A percentile compares a stretch with the other conserved stretches of the same genome.
These are phyloP conservation scores for Thielaviopsis cerberus DNA, from an alignment of 2,329 filamentous ascomycete species.

Conservation along the genomic window DNA sequence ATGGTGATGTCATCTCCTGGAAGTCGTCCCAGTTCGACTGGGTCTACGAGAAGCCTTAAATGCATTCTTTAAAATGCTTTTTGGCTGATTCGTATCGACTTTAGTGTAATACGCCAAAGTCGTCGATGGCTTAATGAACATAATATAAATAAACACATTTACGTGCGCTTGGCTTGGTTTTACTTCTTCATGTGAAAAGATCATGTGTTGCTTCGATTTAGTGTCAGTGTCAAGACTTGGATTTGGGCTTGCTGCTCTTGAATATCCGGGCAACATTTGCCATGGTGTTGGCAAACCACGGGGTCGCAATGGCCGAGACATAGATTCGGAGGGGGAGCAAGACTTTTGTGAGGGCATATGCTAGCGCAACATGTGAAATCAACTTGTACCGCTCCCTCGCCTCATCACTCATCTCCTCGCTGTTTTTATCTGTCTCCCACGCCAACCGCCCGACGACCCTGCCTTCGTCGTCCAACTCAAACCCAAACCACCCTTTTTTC, in stretches of 20 bases:
- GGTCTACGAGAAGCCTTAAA: slow-evolving; percentile 81
- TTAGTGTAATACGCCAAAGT: background rate
- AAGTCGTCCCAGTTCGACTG: slow-evolving; percentile 73
- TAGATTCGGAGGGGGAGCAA: slow-evolving; percentile 60
- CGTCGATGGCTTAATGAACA: slow-evolving; percentile 9
- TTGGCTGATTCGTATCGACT: background rate
- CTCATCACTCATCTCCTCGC: background rate
- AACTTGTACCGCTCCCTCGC: slow-evolving; percentile 29
- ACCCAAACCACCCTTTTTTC: slow-evolving; percentile 65
- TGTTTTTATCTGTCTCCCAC: slow-evolving; percentile 19
- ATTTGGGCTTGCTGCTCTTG: background rate
- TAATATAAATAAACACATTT: slow-evolving; percentile 5
- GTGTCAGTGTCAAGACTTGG: background rate
- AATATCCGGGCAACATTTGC: background rate
- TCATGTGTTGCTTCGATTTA: background rate
- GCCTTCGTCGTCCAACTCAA: slow-evolving; percentile 21
- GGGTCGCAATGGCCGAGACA: slow-evolving; percentile 70
- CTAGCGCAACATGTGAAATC: slow-evolving; percentile 59
- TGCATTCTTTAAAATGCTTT: slow-evolving; percentile 4
- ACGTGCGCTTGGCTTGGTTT: background rate
- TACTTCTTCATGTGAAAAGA: background rate
- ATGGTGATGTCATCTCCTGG: slow-evolving; percentile 68
- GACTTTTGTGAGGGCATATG: slow-evolving; percentile 79
- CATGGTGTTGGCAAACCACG: slow-evolving; percentile 60
- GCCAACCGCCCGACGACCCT: slow-evolving; percentile 17